Evolutionary conservation across 176 grass and related monocot species (phyloP), one percentile per base, ranked within the genome.

Genomic region (Hsuehochloa calcarea): DNA sequence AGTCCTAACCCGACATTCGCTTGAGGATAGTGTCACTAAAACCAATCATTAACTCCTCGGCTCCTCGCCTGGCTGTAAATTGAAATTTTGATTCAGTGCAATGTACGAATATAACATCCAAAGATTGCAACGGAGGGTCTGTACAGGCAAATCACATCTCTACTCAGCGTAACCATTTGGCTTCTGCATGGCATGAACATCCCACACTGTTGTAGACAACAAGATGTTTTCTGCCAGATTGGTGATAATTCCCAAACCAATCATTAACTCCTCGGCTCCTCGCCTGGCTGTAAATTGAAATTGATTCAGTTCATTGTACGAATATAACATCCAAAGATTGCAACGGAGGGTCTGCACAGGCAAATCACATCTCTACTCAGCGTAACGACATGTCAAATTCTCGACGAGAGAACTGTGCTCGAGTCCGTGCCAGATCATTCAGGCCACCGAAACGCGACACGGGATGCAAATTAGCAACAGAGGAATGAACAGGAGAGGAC

Each of bases 391-490:
- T 31, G 59, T 52, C 58, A 6, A 67, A 40, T n/a, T 67, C 74
- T 72, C 66, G 15, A 73, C 49, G 69, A 72, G 59, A 84, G 70
- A 72, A 74, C 68, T 80, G 47, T 66, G 22, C 26, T 9, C 37
- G 45, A 79, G 81, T 59, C 81, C 22, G 78, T 72, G 72, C 72
- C 65, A 65, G 55, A 72, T 78, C 72, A 77, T 70, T 45, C 75
- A 45, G 72, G 27, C 46, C 45, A n/a, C 56, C 19, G 19, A 65
- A 58, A 52, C 44, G 64, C 44, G 20, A 65, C 39, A 76, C 54
- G 54, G 45, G 44, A 64, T 25, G 64, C 37, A 38, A 77, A 82
- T 27, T 76, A 63, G 41, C 41, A 62, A 29, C 51, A 43, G 34
- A 55, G 70, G 65, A 49, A 65, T 26, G 78, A 86, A 72, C 84